A percentile compares a stretch with the other conserved stretches of the same genome.
phyloP scores from a whole-genome alignment of 192 early-diverging fungal species.

The Thamnidium elegans region DNA sequence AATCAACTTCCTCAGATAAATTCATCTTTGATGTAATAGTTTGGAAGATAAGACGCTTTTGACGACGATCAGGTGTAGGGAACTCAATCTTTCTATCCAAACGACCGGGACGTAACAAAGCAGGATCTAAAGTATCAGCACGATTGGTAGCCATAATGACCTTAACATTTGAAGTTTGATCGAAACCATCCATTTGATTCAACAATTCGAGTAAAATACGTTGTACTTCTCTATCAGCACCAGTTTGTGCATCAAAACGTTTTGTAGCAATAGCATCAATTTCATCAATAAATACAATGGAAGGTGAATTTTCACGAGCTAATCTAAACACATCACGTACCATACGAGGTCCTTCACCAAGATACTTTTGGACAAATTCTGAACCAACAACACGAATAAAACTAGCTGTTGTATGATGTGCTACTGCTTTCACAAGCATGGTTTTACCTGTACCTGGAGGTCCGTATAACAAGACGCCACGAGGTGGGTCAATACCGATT shows the following conservation, averaged over 20 bases:
- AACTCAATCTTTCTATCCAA: slow-evolving; percentile 99
- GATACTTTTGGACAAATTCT: slow-evolving; percentile 99
- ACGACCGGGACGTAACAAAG: slow-evolving; percentile 93
- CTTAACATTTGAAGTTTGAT: slow-evolving; percentile 97
- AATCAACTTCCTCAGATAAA: slow-evolving; percentile 94
- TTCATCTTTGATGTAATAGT: slow-evolving; percentile 98
- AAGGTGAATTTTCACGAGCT: slow-evolving; percentile 95
- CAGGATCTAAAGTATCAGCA: slow-evolving; percentile 95
- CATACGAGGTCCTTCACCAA: slow-evolving; percentile 97
- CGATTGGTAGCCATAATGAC: slow-evolving; percentile 99
- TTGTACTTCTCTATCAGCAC: slow-evolving; percentile 98
- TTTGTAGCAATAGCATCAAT: slow-evolving; percentile 99
- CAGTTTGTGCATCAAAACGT: slow-evolving; percentile 96
- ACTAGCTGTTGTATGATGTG: slow-evolving; percentile 94
- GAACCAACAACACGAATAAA: slow-evolving; percentile 97
- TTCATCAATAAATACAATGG: slow-evolving; percentile 99
- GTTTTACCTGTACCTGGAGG: slow-evolving; percentile 99
- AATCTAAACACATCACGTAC: slow-evolving; percentile 96
- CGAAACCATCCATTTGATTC: slow-evolving; percentile 99
- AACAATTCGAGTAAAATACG: slow-evolving; percentile 95
- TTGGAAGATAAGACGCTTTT: slow-evolving; percentile 95
- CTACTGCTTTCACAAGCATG: slow-evolving; percentile 98
- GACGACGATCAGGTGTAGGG: slow-evolving; percentile 94
- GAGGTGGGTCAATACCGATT: slow-evolving; percentile 98
- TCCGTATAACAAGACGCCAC: slow-evolving; percentile 98